phyloP scores from a whole-genome alignment of 139 green algal genomes.

The Raphidocelis subcapitata region DNA sequence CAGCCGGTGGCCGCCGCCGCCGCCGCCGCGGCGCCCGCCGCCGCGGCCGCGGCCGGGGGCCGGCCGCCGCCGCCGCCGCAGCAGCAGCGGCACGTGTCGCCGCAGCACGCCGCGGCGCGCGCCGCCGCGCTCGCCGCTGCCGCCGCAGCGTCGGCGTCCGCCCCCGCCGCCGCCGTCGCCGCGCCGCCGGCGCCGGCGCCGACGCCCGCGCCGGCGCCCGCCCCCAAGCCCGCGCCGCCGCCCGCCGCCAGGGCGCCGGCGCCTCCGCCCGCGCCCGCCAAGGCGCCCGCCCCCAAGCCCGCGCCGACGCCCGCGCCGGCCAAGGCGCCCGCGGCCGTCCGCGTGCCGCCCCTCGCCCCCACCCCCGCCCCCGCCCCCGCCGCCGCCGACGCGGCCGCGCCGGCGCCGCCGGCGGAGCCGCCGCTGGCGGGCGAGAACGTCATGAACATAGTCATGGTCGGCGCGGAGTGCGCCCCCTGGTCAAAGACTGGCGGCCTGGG shows the following conservation, averaged over 20 bases:
- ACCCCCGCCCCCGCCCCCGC: too few relatives aligned
- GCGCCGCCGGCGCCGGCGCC: background rate
- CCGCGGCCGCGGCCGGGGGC: slow-evolving; percentile 10
- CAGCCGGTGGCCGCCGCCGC: background rate
- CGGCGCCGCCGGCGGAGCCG: slow-evolving; percentile 8
- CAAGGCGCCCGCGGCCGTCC: too few relatives aligned
- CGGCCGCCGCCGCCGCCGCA: background rate
- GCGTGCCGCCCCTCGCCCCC: too few relatives aligned
- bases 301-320: too few relatives aligned
- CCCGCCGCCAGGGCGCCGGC: too few relatives aligned
- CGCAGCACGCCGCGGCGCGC: background rate
- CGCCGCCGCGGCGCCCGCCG: background rate
- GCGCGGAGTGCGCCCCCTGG: slow-evolving; percentile 94
- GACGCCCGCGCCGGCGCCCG: background rate
- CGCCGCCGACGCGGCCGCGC: background rate
- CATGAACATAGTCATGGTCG: slow-evolving; percentile 97
- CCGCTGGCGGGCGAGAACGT: slow-evolving; percentile 59
- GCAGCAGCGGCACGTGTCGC: background rate
- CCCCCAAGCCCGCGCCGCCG: background rate
- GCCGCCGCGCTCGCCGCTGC: slow-evolving; percentile 12
- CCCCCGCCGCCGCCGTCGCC: background rate
- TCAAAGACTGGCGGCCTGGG: slow-evolving; percentile 97
- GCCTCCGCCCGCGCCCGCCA: too few relatives aligned
- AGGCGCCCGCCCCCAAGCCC: too few relatives aligned
- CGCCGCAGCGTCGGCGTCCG: slow-evolving; percentile 1